A percentile compares a stretch with the other conserved stretches of the same genome.
phyloP scores from a whole-genome alignment of 352 stramenopile genomes.

The Globisporangium canariense region DNA sequence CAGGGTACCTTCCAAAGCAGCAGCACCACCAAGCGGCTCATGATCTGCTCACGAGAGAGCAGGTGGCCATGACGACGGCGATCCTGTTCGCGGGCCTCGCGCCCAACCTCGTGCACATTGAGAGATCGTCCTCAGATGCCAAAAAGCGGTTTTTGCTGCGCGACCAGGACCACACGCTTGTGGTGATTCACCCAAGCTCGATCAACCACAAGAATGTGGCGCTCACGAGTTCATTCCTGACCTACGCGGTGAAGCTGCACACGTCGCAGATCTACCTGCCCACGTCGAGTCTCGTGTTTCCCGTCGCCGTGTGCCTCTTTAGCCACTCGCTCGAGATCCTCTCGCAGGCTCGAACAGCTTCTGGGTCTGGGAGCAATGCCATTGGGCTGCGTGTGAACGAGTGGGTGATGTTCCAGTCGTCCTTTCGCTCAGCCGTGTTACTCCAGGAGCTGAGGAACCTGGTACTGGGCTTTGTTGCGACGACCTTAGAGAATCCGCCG shows the following conservation, averaged over 20 bases:
- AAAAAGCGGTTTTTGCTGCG: conserved; percentile 38
- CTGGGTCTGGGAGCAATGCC: conserved; percentile 14
- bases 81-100: conserved; percentile 84
- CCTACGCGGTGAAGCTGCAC: conserved; percentile 78
- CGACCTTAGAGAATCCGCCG: conserved; percentile 35
- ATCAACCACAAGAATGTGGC: conserved; percentile 63
- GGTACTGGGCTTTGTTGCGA: conserved; percentile 29
- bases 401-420: conserved; percentile 62
- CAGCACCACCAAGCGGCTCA: not conserved
- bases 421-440: conserved; percentile 49
- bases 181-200: conserved; percentile 68
- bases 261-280: conserved; percentile 83
- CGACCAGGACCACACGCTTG: conserved; percentile 41
- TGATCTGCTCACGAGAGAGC: conserved; percentile 40
- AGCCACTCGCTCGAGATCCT: conserved; percentile 60
- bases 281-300: conserved; percentile 59
- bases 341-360: conserved; percentile 28
- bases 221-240: conserved; percentile 66
- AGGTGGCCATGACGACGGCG: conserved; percentile 55
- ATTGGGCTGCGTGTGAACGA: conserved; percentile 67
- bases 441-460: conserved; percentile 42
- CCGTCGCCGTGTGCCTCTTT: conserved; percentile 64
- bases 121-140: conserved; percentile 27
- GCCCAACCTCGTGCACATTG: conserved; percentile 89
- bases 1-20: conserved; percentile 49